Evolutionary conservation across 306 rosid species (phyloP), one percentile per base, ranked within the genome.

Genomic region (Dryas octopetala): DNA sequence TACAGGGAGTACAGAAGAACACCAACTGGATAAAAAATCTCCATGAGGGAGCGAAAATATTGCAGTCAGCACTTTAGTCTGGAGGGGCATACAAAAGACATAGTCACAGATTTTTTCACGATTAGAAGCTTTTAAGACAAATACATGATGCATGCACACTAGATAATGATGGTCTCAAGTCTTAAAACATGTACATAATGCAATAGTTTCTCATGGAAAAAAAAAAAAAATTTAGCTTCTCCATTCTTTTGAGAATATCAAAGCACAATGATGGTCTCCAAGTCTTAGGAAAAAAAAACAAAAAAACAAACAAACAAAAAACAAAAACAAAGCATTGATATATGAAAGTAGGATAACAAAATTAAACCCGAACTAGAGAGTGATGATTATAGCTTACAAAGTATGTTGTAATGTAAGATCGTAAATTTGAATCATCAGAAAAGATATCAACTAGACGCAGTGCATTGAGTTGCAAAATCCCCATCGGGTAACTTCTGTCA

Each of bases 371-470:
- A 55, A 47, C 13, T 15, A 32, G 38, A 10, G 48, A 66, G 67
- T 45, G 48, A 62, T 32, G 59, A 61, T 48, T 75, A 73, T 59
- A 68, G 79, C 98, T 85, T 90, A 94, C 98, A 65, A 90, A 91
- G 83, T 83, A 80, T 71, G 48, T 52, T 73, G 89, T 94, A 86
- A 90, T 90, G 77, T 84, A 90, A 50, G 98, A 90, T 76, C 97
- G 85, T 44, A 94, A 91, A 78, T 94, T 90, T 80, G 98, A 91
- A 85, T 94, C 98, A 81, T 94, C 98, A 3, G 98, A 94, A 84
- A 91, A 87, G 70, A 91, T 84, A 78, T 94, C 98, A 81, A 89
- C 93, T 32, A 95, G 91, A 79, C 97, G 97, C 98, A 95, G 83
- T 12, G 98, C 98, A 83, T 91, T 91, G 85, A 95, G 98, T 83